Percentiles rank a stretch among this genome's conserved stretches.
phyloP scores from a whole-genome alignment of 2,329 filamentous ascomycete genomes.

The Raffaelea albimanens region DNA sequence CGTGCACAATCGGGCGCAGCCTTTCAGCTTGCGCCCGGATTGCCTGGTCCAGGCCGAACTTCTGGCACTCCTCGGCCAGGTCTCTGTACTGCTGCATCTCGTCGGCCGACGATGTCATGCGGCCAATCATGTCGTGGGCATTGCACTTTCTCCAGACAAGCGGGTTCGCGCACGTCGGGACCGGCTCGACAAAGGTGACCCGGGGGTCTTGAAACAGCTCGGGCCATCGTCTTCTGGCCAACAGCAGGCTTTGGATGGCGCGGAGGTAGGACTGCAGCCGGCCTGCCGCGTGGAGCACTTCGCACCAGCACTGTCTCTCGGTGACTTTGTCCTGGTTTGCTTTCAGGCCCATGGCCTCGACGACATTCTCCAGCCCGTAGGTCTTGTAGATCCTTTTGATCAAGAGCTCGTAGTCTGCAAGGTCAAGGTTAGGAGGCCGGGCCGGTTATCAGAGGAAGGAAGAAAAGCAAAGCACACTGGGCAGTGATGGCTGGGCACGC shows the following conservation, averaged over 20 bases:
- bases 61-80: conserved; percentile 5
- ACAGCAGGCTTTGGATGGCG: conserved; percentile 2
- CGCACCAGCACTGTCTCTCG: conserved; percentile 7
- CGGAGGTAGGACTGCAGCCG: conserved; percentile 11
- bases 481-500: too few species aligned
- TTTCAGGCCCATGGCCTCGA: background rate
- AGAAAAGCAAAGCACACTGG: background rate
- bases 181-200: conserved; percentile 9
- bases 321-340: background rate
- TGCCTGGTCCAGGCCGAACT: conserved; percentile 7
- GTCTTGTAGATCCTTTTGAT: background rate
- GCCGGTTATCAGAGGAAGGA: background rate
- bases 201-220: conserved; percentile 9
- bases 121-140: conserved; percentile 11
- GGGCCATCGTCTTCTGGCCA: conserved; percentile 7
- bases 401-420: background rate
- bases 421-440: background rate
- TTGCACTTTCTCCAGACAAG: conserved; percentile 2
- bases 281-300: conserved; percentile 8
- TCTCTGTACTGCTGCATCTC: background rate
- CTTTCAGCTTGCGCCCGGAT: conserved; percentile 1
- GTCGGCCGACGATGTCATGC: conserved; percentile 6
- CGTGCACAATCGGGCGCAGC: conserved; percentile 13
- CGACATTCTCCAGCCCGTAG: background rate
- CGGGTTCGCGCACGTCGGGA: too few species aligned